Evolutionary conservation across 2,329 filamentous ascomycete species (phyloP).

Genomic region (Colletotrichum lini): DNA sequence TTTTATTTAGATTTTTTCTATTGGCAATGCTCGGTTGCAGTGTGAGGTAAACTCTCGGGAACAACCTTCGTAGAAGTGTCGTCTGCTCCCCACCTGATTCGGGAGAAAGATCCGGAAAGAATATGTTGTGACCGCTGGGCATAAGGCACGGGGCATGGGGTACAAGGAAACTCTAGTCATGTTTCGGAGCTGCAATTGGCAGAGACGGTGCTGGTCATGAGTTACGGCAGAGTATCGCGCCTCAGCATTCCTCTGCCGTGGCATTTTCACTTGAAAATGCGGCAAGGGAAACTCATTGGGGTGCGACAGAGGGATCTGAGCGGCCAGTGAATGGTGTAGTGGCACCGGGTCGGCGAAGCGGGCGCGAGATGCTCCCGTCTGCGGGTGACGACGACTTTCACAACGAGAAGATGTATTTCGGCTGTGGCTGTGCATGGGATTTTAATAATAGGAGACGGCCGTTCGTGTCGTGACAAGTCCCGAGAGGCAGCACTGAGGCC

Average conservation of each 20-base stretch:
- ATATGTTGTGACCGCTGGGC: neutral
- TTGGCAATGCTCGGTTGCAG: neutral
- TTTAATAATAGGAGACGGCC: conserved; percentile 31
- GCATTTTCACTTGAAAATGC: conserved; percentile 1
- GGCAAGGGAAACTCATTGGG: conserved; percentile 4
- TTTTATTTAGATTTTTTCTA: too few relatives aligned
- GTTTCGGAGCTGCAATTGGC: neutral
- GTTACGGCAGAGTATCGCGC: conserved; percentile 14
- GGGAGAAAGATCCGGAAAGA: conserved; percentile 8
- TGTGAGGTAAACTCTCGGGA: conserved; percentile 26
- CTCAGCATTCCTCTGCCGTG: conserved; percentile 15
- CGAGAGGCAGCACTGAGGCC: neutral
- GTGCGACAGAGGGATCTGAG: neutral
- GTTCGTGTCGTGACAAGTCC: conserved; percentile 10
- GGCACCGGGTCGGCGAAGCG: neutral
- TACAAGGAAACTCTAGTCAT: neutral
- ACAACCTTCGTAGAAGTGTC: neutral
- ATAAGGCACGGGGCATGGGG: neutral
- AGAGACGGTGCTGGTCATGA: conserved; percentile 5
- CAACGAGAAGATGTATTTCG: neutral
- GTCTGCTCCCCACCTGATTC: neutral
- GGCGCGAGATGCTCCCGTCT: conserved; percentile 13
- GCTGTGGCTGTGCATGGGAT: conserved; percentile 28
- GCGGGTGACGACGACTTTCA: conserved; percentile 11
- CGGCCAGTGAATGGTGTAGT: neutral